phyloP scores from a whole-genome alignment of 2,329 filamentous ascomycete species.

The Gnomoniopsis smithogilvyi region DNA sequence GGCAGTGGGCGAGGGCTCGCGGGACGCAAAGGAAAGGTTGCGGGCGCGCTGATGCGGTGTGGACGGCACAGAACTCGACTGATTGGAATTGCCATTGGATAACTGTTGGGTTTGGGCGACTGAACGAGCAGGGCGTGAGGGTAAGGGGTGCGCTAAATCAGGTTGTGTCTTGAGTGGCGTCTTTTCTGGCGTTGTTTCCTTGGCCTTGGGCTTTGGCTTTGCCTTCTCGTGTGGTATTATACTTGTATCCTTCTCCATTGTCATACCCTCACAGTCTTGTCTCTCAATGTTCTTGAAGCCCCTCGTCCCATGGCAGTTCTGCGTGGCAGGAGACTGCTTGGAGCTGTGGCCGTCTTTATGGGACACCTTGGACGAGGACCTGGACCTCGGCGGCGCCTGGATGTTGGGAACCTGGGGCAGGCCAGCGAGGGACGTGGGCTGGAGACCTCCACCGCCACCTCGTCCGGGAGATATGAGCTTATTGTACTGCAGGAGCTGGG shows the following conservation, averaged over 20 bases:
- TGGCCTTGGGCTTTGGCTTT: constrained; percentile 36
- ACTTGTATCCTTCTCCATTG: constrained; percentile 41
- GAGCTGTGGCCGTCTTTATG: constrained; percentile 46
- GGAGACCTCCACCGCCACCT: constrained; percentile 48
- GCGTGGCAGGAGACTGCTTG: constrained; percentile 40
- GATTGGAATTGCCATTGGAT: constrained; percentile 33
- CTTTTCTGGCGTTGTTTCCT: constrained; percentile 43
- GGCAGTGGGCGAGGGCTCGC: constrained; percentile 74
- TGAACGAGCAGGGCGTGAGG: constrained; percentile 18
- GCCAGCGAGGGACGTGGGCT: constrained; percentile 53
- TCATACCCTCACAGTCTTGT: constrained; percentile 60
- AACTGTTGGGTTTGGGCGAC: constrained; percentile 19
- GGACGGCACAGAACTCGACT: constrained; percentile 89
- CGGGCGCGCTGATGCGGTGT: constrained; percentile 88
- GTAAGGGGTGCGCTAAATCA: constrained; percentile 24
- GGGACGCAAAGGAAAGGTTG: constrained; percentile 73
- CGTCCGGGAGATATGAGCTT: constrained; percentile 58
- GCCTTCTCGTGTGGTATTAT: not conserved
- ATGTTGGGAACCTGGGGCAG: constrained; percentile 53
- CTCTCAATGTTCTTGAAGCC: constrained; percentile 53
- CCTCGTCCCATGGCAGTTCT: constrained; percentile 65
- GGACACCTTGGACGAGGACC: constrained; percentile 59
- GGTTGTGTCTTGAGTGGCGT: constrained; percentile 45
- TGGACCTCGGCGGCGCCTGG: constrained; percentile 51
- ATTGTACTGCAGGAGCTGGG: constrained; percentile 63